Evolutionary conservation across 805 yeast genomes (phyloP).

Genomic region (Candida maris): DNA sequence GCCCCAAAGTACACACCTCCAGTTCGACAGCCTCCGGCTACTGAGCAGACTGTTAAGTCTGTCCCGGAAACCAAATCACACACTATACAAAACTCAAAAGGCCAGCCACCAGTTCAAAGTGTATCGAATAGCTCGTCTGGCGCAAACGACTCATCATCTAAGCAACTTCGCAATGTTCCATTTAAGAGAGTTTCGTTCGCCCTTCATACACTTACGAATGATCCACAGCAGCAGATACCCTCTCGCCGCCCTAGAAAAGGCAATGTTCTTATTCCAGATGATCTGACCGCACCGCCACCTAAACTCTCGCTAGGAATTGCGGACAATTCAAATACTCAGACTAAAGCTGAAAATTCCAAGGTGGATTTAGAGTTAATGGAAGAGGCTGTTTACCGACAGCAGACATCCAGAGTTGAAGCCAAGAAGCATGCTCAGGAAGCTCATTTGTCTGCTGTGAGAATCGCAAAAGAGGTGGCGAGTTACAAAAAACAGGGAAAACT

Average conservation of each 20-base stretch:
- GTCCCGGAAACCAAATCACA: not conserved
- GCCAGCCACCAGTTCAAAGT: not conserved
- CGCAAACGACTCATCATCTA: slow-evolving; percentile 5
- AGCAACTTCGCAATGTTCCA: slow-evolving; percentile 27
- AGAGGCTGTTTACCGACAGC: slow-evolving; percentile 58
- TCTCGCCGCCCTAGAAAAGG: slow-evolving; percentile 53
- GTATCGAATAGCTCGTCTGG: not conserved
- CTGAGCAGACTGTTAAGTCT: not conserved
- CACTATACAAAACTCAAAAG: not conserved
- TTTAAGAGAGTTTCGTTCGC: slow-evolving; percentile 51
- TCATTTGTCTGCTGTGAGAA: slow-evolving; percentile 63
- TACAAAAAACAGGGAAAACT: slow-evolving; percentile 33
- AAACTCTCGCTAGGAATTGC: slow-evolving; percentile 68
- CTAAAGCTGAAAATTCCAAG: slow-evolving; percentile 26
- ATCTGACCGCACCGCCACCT: slow-evolving; percentile 58
- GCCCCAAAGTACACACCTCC: slow-evolving; percentile 11
- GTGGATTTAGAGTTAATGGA: slow-evolving; percentile 47
- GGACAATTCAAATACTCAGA: slow-evolving; percentile 35
- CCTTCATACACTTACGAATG: slow-evolving; percentile 42
- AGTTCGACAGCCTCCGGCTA: not conserved
- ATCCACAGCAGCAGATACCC: slow-evolving; percentile 62
- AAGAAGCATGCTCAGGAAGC: slow-evolving; percentile 75
- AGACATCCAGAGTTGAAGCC: slow-evolving; percentile 52
- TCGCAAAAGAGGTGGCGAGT: slow-evolving; percentile 60
- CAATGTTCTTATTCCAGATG: slow-evolving; percentile 61